Conservation (phyloP, 2,329 filamentous ascomycete species). For the Aspergillus ochraceus region DNA sequence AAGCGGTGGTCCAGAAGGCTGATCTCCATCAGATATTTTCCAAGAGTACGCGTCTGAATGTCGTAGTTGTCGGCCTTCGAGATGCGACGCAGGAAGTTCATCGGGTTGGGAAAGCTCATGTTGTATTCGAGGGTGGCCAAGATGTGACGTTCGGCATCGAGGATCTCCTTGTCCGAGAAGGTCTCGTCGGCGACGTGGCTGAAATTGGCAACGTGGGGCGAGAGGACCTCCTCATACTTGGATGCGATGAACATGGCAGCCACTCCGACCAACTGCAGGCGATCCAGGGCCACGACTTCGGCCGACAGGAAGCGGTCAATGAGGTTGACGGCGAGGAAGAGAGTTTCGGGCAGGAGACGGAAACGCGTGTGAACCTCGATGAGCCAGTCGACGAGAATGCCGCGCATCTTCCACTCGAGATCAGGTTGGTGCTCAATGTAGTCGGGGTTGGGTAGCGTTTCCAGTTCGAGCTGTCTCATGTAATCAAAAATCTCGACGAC, state of each 20-base stretch:
- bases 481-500: slow-evolving; percentile 98
- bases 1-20: slow-evolving; percentile 93
- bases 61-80: slow-evolving; percentile 99
- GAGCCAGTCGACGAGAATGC: slow-evolving; percentile 96
- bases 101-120: slow-evolving; percentile 97
- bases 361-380: slow-evolving; percentile 98
- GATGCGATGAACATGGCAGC: slow-evolving; percentile 99
- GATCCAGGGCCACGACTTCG: slow-evolving; percentile 94
- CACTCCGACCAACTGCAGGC: slow-evolving; percentile 92
- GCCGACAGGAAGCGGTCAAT: slow-evolving; percentile 95
- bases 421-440: slow-evolving; percentile 97
- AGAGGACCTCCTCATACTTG: slow-evolving; percentile 98
- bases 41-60: slow-evolving; percentile 93
- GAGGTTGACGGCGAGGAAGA: slow-evolving; percentile 96
- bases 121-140: slow-evolving; percentile 91
- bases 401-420: slow-evolving; percentile 97
- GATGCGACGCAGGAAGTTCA: slow-evolving; percentile 99
- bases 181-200: slow-evolving; percentile 95
- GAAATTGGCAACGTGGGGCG: slow-evolving; percentile 95
- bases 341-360: slow-evolving; percentile 89
- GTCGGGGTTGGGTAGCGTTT: slow-evolving; percentile 80
- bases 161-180: slow-evolving; percentile 90
- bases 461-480: slow-evolving; percentile 78
- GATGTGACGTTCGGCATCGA: slow-evolving; percentile 95
- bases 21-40: slow-evolving; percentile 98